phyloP scores from a whole-genome alignment of 148 eudicot genomes.

The Fagopyrum esculentum region DNA sequence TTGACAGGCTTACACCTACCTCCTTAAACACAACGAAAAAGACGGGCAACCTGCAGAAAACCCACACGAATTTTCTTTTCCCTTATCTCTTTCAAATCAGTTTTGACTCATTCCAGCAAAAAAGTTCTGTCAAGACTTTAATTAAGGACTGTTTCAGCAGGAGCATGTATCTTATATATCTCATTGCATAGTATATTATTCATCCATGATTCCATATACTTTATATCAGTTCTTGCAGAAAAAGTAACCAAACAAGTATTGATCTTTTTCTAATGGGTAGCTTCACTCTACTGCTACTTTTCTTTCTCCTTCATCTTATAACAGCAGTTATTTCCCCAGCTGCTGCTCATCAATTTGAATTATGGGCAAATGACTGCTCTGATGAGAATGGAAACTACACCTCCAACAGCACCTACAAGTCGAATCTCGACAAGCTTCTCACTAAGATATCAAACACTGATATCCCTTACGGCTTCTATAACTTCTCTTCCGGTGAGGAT shows the following conservation, averaged over 20 bases:
- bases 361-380: not conserved
- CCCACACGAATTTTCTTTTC: too few relatives aligned
- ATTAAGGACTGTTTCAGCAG: too few relatives aligned
- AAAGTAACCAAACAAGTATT: not conserved
- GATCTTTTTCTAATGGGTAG: not conserved
- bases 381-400: slow-evolving; percentile 17
- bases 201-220: too few relatives aligned
- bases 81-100: too few relatives aligned
- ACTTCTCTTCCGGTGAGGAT: slow-evolving; percentile 24
- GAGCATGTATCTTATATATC: too few relatives aligned
- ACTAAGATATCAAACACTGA: slow-evolving; percentile 11
- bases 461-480: slow-evolving; percentile 36
- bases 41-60: too few relatives aligned
- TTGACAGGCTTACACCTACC: too few relatives aligned
- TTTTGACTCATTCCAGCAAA: too few relatives aligned
- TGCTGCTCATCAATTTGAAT: slow-evolving; percentile 13
- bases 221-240: not conserved
- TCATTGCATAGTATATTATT: too few relatives aligned
- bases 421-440: slow-evolving; percentile 17
- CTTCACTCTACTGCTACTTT: not conserved
- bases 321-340: not conserved
- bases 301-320: not conserved
- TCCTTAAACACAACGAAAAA: too few relatives aligned
- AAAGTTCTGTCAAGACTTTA: too few relatives aligned
- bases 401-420: slow-evolving; percentile 24